phyloP scores from a whole-genome alignment of 2,329 filamentous ascomycete species.

The Incumbomyces delicatus region DNA sequence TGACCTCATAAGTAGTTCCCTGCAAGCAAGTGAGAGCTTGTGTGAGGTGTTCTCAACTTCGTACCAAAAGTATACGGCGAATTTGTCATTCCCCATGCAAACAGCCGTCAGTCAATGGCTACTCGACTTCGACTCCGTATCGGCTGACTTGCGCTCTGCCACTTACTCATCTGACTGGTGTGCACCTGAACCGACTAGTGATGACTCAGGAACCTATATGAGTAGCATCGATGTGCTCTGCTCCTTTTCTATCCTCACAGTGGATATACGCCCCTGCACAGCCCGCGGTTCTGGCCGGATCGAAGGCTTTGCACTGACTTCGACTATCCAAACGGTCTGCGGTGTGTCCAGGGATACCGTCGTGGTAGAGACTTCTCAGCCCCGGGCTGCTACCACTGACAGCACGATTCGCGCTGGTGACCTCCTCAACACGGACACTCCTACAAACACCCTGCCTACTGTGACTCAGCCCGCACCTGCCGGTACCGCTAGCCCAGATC shows the following conservation, averaged over 20 bases:
- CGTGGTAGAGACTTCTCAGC: not conserved
- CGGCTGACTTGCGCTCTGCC: not conserved
- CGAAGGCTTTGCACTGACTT: not conserved
- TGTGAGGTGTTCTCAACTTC: not conserved
- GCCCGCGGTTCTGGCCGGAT: not conserved
- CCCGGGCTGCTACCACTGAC: not conserved
- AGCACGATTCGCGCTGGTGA: not conserved
- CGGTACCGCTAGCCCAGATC: no score
- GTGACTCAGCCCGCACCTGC: no score
- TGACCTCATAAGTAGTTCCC: not conserved
- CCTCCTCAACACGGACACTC: not conserved
- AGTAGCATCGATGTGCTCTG: not conserved
- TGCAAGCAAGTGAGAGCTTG: not conserved
- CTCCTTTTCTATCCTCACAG: not conserved
- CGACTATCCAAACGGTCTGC: not conserved
- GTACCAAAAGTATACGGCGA: not conserved
- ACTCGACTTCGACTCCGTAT: not conserved
- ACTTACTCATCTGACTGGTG: not conserved
- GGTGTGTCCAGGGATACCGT: not conserved
- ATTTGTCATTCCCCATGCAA: slow-evolving; percentile 2
- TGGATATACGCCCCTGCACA: not conserved
- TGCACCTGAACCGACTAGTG: not conserved
- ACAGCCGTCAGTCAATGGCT: slow-evolving; percentile 4
- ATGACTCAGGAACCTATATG: not conserved
- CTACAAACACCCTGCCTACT: not conserved